phyloP scores from a whole-genome alignment of 2,329 filamentous ascomycete species.

The Trichoderma sp. region DNA sequence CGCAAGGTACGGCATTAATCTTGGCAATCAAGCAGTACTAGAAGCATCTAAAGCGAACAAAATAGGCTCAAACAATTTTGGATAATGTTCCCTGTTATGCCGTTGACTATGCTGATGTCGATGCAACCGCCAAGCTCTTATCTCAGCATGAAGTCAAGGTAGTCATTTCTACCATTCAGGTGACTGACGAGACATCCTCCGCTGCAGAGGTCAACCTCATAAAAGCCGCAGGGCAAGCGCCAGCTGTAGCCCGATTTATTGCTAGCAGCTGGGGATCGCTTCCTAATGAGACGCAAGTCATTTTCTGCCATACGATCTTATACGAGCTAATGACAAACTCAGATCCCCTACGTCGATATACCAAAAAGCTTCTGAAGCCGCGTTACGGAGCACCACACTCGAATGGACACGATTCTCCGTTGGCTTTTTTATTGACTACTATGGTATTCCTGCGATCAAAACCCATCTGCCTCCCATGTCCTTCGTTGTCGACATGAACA shows the following conservation, averaged over 20 bases:
- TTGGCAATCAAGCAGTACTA: neutral
- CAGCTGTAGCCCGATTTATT: constrained; percentile 46
- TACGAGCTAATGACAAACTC: neutral
- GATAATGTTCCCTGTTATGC: neutral
- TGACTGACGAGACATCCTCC: constrained; percentile 38
- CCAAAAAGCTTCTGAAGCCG: neutral
- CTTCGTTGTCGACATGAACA: constrained; percentile 49
- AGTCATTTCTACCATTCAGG: constrained; percentile 47
- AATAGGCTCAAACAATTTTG: neutral
- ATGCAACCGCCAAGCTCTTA: constrained; percentile 33
- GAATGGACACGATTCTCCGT: constrained; percentile 46
- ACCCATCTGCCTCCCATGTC: constrained; percentile 46
- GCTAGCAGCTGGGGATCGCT: constrained; percentile 44
- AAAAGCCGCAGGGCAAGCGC: constrained; percentile 46
- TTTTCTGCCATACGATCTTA: neutral
- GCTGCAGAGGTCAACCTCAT: constrained; percentile 49
- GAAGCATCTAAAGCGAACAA: neutral
- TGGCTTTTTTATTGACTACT: constrained; percentile 52
- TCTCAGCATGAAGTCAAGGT: constrained; percentile 47
- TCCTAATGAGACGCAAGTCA: constrained; percentile 17
- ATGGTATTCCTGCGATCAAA: constrained; percentile 43
- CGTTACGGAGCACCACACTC: constrained; percentile 33
- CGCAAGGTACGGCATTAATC: neutral
- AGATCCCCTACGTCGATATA: neutral
- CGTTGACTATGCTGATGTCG: constrained; percentile 39